Evolutionary conservation across 345 rosid genomes (phyloP), one percentile per base, ranked within the genome.

Genomic region (Populus alba): DNA sequence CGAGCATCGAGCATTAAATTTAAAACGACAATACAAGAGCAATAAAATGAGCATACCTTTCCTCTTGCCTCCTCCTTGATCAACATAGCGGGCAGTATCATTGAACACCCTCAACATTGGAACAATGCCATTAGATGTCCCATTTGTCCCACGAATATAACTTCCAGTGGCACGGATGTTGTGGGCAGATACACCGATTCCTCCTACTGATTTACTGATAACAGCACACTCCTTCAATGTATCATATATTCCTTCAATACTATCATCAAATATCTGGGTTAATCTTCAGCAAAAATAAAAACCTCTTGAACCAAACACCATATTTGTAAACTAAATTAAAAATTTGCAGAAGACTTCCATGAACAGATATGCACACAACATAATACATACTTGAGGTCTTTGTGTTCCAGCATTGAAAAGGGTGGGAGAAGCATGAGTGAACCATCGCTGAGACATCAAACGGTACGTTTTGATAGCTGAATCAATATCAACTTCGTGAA

Each of bases 391-490:
- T 75, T 92, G 98, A 18, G 97, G 92, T 84, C 92, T 92, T 66
- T 95, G 97, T 17, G 98, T 95, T 66, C 98, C 98, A 11, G 93
- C 93, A 79, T 94, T 94, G 80, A 92, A 94, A 75, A 94, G 97
- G 16, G 97, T 94, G 53, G 98, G 97, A 71, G 97, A 91, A 61
- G 98, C 98, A 89, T 92, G 98, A 77, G 97, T 94, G 83, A 94
- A 94, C 98, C 96, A 92, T 53, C 98, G 81, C 45, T 94, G 98
- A 74, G 97, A 92, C 97, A 94, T 94, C 87, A 91, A 82, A 77
- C 91, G 98, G 80, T 94, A 94, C 20, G 98, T 92, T 81, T 80
- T 84, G 81, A 94, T 83, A 5, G 69, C 91, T 69, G 96, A 90
- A 72, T 91, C 97, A 78, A 91, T 83, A 72, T 92, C 94, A 78